Percentiles rank a stretch among this genome's conserved stretches.
Conservation (phyloP, 2,329 filamentous ascomycete genomes). For the Metarhizium guizhouense region DNA sequence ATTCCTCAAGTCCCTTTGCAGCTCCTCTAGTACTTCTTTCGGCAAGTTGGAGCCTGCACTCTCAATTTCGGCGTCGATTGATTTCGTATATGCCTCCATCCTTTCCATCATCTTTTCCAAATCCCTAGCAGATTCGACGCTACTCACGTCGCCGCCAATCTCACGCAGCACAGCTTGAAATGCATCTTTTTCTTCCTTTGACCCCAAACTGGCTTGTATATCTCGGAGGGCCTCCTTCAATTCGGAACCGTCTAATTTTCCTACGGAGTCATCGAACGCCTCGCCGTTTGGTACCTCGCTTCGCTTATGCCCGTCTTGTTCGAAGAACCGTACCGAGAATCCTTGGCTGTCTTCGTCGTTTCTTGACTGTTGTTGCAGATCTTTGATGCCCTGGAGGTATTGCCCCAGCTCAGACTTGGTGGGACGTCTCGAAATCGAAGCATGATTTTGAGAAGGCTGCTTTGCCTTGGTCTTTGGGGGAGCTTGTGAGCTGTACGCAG, state of each 20-base stretch:
- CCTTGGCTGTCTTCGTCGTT: conserved; percentile 10
- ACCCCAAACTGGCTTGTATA: conserved; percentile 28
- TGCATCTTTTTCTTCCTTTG: conserved; percentile 23
- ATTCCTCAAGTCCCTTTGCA: conserved; percentile 20
- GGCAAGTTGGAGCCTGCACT: conserved; percentile 21
- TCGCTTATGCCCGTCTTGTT: conserved; percentile 31
- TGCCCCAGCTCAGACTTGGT: conserved; percentile 17
- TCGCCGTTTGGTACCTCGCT: conserved; percentile 29
- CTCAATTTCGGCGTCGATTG: conserved; percentile 26
- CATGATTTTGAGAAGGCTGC: conserved; percentile 8
- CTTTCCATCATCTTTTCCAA: conserved; percentile 24
- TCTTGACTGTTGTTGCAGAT: conserved; percentile 13
- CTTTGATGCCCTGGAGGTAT: conserved; percentile 19
- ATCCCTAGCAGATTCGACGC: conserved; percentile 22
- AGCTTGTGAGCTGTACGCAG: conserved; percentile 24
- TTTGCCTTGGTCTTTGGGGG: conserved; percentile 11
- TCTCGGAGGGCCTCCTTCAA: conserved; percentile 27
- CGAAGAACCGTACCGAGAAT: conserved; percentile 36
- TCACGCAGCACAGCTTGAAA: conserved; percentile 26
- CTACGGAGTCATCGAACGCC: conserved; percentile 31
- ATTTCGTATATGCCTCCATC: conserved; percentile 25
- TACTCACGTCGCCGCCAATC: conserved; percentile 21
- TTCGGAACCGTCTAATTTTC: conserved; percentile 25
- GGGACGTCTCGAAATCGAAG: conserved; percentile 15
- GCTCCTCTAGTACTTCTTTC: conserved; percentile 21